These are phyloP conservation scores for Malassezia obtusa DNA, from an alignment of 1,284 basidiomycete genomes.

Conservation along the genomic window DNA sequence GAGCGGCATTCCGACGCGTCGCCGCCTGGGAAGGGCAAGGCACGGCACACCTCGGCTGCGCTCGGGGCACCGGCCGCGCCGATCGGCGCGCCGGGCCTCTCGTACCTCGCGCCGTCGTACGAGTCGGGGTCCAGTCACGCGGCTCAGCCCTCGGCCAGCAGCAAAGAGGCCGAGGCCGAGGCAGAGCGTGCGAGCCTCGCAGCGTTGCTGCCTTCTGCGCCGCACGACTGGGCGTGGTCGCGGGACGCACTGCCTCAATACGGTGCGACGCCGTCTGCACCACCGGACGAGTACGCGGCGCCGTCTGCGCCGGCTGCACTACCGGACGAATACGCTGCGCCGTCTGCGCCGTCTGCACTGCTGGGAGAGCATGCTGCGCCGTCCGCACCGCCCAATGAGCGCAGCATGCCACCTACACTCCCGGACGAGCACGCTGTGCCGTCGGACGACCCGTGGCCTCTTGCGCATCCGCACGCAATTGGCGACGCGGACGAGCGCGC, in stretches of 20 bases:
- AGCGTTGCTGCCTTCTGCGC: slow-evolving; percentile 6
- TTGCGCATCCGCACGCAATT: no score
- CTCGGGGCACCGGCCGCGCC: neutral
- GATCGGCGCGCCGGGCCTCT: no score
- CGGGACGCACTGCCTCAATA: neutral
- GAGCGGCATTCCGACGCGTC: neutral
- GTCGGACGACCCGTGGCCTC: no score
- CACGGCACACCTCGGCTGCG: neutral
- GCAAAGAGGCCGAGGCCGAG: slow-evolving; percentile 9
- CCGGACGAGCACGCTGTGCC: no score
- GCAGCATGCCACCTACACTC: no score
- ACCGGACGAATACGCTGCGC: neutral
- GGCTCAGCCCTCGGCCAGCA: no score
- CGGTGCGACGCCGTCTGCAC: neutral
- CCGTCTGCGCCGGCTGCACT: neutral
- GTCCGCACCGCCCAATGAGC: neutral
- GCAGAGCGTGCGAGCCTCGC: slow-evolving; percentile 1
- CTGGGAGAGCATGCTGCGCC: neutral
- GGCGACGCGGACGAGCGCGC: no score
- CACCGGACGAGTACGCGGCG: neutral
- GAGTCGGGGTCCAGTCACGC: no score
- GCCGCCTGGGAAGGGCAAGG: neutral
- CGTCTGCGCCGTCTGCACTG: neutral
- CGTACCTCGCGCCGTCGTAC: neutral
- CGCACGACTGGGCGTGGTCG: neutral